Evolutionary conservation across 345 rosid species (phyloP).

Genomic region (Arabidopsis arenosa): DNA sequence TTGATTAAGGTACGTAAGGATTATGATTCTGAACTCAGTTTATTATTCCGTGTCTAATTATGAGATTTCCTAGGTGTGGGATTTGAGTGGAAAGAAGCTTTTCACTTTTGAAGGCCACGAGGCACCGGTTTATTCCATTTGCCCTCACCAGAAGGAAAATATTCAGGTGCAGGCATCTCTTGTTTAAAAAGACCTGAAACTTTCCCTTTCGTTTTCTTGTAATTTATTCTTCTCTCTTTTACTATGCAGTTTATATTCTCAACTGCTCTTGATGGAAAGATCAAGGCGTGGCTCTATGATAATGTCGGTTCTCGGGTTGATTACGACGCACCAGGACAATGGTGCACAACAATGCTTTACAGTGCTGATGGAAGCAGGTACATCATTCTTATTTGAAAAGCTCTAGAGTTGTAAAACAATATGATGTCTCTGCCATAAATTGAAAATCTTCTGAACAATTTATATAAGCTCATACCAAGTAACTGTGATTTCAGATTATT

Average conservation of each 20-base stretch:
- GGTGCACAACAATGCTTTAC: conserved; percentile 87
- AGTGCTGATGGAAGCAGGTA: conserved; percentile 93
- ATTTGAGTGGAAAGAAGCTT: conserved; percentile 57
- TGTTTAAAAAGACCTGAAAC: conserved; percentile 1
- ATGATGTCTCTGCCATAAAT: conserved; percentile 8
- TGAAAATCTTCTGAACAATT: not conserved
- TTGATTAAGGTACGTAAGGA: conserved; percentile 60
- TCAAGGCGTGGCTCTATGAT: conserved; percentile 95
- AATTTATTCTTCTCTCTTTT: conserved; percentile 6
- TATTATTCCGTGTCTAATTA: not conserved
- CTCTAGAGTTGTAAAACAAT: conserved; percentile 13
- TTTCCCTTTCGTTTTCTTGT: not conserved
- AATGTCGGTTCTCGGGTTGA: conserved; percentile 79
- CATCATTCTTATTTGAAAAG: conserved; percentile 3
- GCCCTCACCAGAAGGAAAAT: conserved; percentile 65
- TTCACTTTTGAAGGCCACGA: conserved; percentile 78
- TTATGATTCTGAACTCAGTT: not conserved
- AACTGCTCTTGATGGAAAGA: conserved; percentile 87
- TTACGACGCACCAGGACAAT: conserved; percentile 87
- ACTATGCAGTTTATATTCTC: conserved; percentile 80
- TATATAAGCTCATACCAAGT: conserved; percentile 13
- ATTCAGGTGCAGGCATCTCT: conserved; percentile 45
- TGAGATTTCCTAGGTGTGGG: conserved; percentile 62
- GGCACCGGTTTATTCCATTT: conserved; percentile 72
- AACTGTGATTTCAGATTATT: conserved; percentile 56